Evolutionary conservation across 2,329 filamentous ascomycete genomes (phyloP).

Genomic region (Tolypocladium tundrense): DNA sequence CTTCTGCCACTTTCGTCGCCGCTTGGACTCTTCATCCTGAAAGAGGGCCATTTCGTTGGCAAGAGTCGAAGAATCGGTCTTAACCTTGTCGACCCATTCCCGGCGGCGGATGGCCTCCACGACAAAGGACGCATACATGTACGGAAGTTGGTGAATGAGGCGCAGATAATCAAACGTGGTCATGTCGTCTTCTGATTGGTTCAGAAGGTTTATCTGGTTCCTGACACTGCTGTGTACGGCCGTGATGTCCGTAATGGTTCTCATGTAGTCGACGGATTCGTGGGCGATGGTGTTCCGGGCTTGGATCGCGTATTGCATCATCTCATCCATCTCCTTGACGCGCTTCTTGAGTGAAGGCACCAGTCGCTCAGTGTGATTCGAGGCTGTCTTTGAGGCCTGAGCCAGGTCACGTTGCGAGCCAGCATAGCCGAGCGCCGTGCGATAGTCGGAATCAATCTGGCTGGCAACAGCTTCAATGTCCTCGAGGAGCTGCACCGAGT

Average conservation of each 20-base stretch:
- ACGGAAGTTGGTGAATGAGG: slow-evolving; percentile 72
- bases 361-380: slow-evolving; percentile 51
- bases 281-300: slow-evolving; percentile 58
- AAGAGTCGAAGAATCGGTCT: slow-evolving; percentile 72
- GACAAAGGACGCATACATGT: slow-evolving; percentile 81
- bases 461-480: slow-evolving; percentile 80
- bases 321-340: slow-evolving; percentile 49
- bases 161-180: slow-evolving; percentile 74
- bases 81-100: slow-evolving; percentile 89
- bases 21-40: slow-evolving; percentile 83
- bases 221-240: slow-evolving; percentile 64
- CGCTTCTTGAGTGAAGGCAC: slow-evolving; percentile 48
- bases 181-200: slow-evolving; percentile 63
- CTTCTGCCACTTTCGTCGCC: slow-evolving; percentile 84
- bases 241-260: slow-evolving; percentile 70
- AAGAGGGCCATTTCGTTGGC: slow-evolving; percentile 89
- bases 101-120: slow-evolving; percentile 76
- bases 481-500: slow-evolving; percentile 59
- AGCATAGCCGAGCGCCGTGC: slow-evolving; percentile 60
- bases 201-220: slow-evolving; percentile 59
- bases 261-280: slow-evolving; percentile 66
- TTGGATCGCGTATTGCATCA: slow-evolving; percentile 48
- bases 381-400: slow-evolving; percentile 54
- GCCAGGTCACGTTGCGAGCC: slow-evolving; percentile 50
- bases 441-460: slow-evolving; percentile 80